A percentile compares a stretch with the other conserved stretches of the same genome.
These are phyloP conservation scores for Cercospora sesami DNA, from an alignment of 2,329 filamentous ascomycete species.

Conservation along the genomic window DNA sequence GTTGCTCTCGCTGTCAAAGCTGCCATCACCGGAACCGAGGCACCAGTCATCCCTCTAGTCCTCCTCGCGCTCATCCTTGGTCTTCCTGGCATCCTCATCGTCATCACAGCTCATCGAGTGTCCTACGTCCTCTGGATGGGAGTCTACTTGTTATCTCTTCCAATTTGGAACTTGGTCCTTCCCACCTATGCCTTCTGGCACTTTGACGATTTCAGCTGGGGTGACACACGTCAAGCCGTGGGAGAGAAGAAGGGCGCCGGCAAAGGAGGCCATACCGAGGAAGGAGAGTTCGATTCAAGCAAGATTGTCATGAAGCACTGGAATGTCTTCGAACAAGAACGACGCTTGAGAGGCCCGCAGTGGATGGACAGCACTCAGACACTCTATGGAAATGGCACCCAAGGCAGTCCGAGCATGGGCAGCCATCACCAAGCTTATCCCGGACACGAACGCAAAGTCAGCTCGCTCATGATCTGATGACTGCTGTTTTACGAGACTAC, in stretches of 20 bases:
- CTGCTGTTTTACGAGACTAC: background rate
- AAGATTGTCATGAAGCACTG: conserved; percentile 99
- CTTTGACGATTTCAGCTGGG: conserved; percentile 99
- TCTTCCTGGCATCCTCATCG: conserved; percentile 85
- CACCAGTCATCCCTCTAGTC: conserved; percentile 86
- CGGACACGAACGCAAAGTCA: conserved; percentile 30
- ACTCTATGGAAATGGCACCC: conserved; percentile 19
- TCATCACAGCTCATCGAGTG: conserved; percentile 89
- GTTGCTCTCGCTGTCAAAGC: conserved; percentile 81
- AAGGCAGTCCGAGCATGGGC: conserved; percentile 17
- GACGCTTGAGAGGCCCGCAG: conserved; percentile 30
- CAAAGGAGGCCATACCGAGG: conserved; percentile 60
- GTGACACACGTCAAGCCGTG: conserved; percentile 92
- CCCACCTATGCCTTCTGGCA: conserved; percentile 98
- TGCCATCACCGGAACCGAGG: conserved; percentile 55
- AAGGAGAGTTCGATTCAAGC: conserved; percentile 96
- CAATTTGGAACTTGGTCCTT: conserved; percentile 96
- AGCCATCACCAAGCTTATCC: conserved; percentile 17
- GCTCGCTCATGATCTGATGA: conserved; percentile 26
- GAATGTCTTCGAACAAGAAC: conserved; percentile 84
- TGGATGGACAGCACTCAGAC: conserved; percentile 19
- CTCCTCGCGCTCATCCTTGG: conserved; percentile 88
- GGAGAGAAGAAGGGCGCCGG: conserved; percentile 86
- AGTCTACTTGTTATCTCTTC: conserved; percentile 89
- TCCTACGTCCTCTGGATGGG: conserved; percentile 96